Evolutionary conservation across 495 filamentous ascomycete species (phyloP), one percentile per base, ranked within the genome.

Genomic region (Stereocaulon alpinum): DNA sequence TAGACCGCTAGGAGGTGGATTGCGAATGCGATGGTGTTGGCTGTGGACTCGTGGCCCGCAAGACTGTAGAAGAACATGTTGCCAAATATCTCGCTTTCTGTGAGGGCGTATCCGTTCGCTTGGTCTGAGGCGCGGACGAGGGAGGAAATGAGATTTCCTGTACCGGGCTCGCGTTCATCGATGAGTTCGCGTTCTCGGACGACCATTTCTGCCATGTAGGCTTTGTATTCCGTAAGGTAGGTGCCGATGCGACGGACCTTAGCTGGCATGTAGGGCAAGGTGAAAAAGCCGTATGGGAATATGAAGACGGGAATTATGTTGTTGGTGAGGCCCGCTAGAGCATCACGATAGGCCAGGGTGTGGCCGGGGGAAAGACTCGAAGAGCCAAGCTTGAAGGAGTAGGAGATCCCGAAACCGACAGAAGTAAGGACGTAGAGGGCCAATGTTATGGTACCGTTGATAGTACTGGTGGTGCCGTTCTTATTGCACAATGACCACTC

Each of bases 21-120:
- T 3, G 48, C 42, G n/a, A 56, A 52, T 1, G 63, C 52, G 6
- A 68, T 51, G 1, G 64, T 52, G 18, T 63, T 67, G 7, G 69
- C 63, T 6, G 64, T 69, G 2, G 69, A 65, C 29, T 71, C 69
- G 53, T 69, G 62, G 14, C 63, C 63, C 2, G 59, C 63, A 10
- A 64, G 47, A 27, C 55, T 64, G 42, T 54, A 67, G 30, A 68
- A 63, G 52, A 71, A 71, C 22, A 67, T 32, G 44, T 69, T 66
- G 45, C 67, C 64, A 27, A 64, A 55, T 22, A 69, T 66, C 40
- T 71, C 67, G 22, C 64, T 41, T 34, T 65, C 59, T 4, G 66
- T 64, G 5, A 71, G 61, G 42, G 30, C 30, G 22, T 18, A 30
- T 12, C 27, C 47, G 22, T 20, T 59, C 42, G 7, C 14, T 60